These are phyloP conservation scores for Artemisia argyi DNA, from an alignment of 129 eudicot genomes.

Conservation along the genomic window DNA sequence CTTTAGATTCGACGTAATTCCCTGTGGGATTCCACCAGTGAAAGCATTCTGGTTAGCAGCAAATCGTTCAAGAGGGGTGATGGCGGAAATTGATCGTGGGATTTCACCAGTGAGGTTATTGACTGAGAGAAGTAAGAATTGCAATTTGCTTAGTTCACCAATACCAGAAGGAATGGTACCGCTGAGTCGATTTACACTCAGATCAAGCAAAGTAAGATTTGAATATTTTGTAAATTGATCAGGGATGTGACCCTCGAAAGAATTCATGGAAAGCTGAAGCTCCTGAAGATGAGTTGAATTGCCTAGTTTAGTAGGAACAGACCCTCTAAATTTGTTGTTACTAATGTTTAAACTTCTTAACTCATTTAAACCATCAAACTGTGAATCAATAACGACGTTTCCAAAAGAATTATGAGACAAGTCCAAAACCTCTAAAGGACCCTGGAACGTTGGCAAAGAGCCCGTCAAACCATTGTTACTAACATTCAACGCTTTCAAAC, in stretches of 20 bases:
- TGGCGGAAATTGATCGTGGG: conserved; percentile 35
- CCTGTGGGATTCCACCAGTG: conserved; percentile 56
- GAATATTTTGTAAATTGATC: conserved; percentile 30
- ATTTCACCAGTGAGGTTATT: conserved; percentile 59
- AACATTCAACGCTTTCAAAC: conserved; percentile 55
- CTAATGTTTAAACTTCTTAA: conserved; percentile 59
- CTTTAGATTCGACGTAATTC: conserved; percentile 43
- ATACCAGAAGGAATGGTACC: conserved; percentile 52
- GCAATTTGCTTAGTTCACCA: conserved; percentile 40
- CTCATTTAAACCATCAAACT: conserved; percentile 44
- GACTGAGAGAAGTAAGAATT: conserved; percentile 51
- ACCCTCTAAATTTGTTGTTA: conserved; percentile 38
- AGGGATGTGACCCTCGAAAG: conserved; percentile 45
- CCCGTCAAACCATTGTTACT: conserved; percentile 52
- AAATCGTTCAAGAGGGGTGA: conserved; percentile 50
- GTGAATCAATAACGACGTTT: conserved; percentile 29
- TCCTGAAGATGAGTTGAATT: conserved; percentile 39
- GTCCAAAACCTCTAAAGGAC: conserved; percentile 55
- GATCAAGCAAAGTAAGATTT: conserved; percentile 62
- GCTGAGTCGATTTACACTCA: conserved; percentile 41
- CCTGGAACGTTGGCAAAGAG: conserved; percentile 46
- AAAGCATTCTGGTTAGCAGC: conserved; percentile 70
- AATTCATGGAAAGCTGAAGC: conserved; percentile 51
- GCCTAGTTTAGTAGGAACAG: conserved; percentile 48
- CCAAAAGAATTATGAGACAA: conserved; percentile 48